Conservation (phyloP, 345 rosid species). For the Gossypium turneri region DNA sequence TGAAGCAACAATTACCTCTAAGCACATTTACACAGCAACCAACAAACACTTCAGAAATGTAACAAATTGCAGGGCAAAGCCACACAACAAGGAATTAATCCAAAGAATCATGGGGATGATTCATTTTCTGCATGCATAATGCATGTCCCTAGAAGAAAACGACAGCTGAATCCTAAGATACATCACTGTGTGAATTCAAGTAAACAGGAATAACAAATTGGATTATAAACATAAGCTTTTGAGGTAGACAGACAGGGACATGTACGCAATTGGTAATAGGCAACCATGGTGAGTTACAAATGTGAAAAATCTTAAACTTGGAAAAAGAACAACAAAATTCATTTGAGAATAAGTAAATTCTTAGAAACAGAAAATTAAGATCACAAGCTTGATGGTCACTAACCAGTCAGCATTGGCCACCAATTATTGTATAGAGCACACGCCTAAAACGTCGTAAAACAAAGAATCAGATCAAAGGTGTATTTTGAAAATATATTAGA, state of each 20-base stretch:
- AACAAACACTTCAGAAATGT: no score
- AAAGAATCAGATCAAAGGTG: conserved; percentile 2
- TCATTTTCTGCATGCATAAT: neutral
- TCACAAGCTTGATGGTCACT: conserved; percentile 19
- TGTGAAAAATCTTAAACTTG: neutral
- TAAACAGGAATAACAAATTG: neutral
- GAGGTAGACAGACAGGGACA: neutral
- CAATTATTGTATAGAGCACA: conserved; percentile 90
- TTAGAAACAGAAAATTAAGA: neutral
- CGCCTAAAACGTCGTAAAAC: conserved; percentile 48
- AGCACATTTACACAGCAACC: neutral
- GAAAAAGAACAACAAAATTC: neutral
- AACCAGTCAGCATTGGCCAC: conserved; percentile 98
- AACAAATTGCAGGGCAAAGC: neutral
- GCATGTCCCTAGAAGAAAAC: neutral
- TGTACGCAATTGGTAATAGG: neutral
- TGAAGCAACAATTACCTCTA: neutral
- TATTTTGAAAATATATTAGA: neutral
- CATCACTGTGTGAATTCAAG: neutral
- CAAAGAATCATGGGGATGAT: neutral
- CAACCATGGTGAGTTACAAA: neutral
- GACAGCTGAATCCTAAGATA: neutral
- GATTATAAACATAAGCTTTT: neutral
- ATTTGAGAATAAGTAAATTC: neutral
- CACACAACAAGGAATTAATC: neutral